Conservation (phyloP, 805 yeast species). For the Candida maris region DNA sequence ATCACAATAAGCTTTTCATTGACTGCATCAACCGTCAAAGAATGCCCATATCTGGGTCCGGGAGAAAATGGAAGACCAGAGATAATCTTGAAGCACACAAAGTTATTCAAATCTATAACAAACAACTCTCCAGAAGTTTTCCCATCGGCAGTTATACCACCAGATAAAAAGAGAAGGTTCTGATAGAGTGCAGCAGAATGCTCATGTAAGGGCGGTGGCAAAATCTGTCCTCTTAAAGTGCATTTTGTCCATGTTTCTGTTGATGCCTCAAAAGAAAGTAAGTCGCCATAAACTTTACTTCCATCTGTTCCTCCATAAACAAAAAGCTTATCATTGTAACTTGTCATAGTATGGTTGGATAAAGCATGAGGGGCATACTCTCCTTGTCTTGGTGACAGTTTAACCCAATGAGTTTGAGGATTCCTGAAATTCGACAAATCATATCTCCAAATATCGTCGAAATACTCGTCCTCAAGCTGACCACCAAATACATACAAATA, state of each 20-base stretch:
- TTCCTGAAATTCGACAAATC: slow-evolving; percentile 84
- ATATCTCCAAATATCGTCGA: slow-evolving; percentile 80
- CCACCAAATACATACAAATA: slow-evolving; percentile 89
- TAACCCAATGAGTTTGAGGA: slow-evolving; percentile 82
- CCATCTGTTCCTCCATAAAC: slow-evolving; percentile 88
- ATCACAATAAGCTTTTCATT: slow-evolving; percentile 71
- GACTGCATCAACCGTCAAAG: slow-evolving; percentile 66
- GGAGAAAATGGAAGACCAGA: slow-evolving; percentile 51
- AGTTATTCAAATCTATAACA: slow-evolving; percentile 70
- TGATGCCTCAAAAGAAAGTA: slow-evolving; percentile 76
- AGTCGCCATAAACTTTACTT: slow-evolving; percentile 63
- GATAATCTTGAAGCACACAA: slow-evolving; percentile 59
- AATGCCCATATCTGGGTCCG: slow-evolving; percentile 88
- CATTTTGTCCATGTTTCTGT: slow-evolving; percentile 67
- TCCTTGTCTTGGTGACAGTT: slow-evolving; percentile 45
- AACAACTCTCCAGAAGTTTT: slow-evolving; percentile 60
- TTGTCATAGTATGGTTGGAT: slow-evolving; percentile 85
- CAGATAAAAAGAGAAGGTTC: slow-evolving; percentile 78
- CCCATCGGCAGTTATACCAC: slow-evolving; percentile 82
- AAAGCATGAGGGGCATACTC: slow-evolving; percentile 65
- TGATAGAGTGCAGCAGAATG: slow-evolving; percentile 81
- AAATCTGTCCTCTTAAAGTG: slow-evolving; percentile 55
- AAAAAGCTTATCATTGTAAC: slow-evolving; percentile 74
- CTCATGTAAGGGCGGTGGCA: slow-evolving; percentile 85
- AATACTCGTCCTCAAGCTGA: slow-evolving; percentile 75